Conservation (phyloP, 1,284 basidiomycete genomes). For the Lignosus rhinocerotis region DNA sequence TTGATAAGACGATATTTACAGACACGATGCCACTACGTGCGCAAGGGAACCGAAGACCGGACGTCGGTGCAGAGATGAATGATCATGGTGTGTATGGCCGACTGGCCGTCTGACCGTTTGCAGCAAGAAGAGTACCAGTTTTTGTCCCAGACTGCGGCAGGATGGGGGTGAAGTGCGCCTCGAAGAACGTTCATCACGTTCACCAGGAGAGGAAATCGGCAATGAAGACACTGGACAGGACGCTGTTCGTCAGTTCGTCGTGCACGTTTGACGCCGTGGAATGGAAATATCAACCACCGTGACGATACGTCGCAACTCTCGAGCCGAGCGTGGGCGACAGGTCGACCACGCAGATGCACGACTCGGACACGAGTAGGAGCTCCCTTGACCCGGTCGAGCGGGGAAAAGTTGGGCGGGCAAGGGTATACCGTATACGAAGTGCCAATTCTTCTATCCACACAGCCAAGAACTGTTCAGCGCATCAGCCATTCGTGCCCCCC, state of each 20-base stretch:
- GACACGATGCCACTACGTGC: background rate
- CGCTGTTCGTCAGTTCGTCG: background rate
- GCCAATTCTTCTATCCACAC: too few species aligned
- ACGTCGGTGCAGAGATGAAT: background rate
- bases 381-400: background rate
- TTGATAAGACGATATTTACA: constrained; percentile 8
- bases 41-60: background rate
- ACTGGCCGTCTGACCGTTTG: too few species aligned
- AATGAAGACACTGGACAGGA: too few species aligned
- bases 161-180: background rate
- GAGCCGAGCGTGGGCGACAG: background rate
- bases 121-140: too few species aligned
- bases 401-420: background rate
- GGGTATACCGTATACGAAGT: too few species aligned
- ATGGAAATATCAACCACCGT: background rate
- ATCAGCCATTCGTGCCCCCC: background rate
- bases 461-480: background rate
- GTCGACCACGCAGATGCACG: background rate
- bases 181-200: background rate
- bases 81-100: too few species aligned
- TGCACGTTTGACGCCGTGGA: background rate
- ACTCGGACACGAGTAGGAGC: background rate
- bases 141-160: background rate
- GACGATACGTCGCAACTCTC: background rate
- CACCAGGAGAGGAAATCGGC: background rate